Evolutionary conservation across 1,284 basidiomycete species (phyloP), one percentile per base, ranked within the genome.

Genomic region (Boletus semigastroideus): DNA sequence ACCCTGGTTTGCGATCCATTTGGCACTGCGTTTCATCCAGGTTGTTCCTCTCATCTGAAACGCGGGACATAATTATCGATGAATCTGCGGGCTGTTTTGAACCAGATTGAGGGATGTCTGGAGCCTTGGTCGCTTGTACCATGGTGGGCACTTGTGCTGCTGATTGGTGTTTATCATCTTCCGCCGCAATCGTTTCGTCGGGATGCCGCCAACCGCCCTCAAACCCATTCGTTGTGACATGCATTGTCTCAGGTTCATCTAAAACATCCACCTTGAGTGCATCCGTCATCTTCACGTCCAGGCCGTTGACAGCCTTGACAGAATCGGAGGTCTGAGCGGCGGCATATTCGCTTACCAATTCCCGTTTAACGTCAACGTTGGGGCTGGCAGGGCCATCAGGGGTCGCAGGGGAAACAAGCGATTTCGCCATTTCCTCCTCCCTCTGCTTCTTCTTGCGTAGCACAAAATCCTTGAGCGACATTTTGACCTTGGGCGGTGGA

Each of bases 381-480:
- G 66, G 67, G 42, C 67, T 69, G 5, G 44, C 55, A 41, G 46
- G 25, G 6, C 52, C 46, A 0, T 66, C 60, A 0, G 55, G 46
- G 8, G 56, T 60, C 44, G 49, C 51, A 36, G 67, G 66, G 7
- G 69, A 65, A 41, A 48, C 46, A 9, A 52, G 52, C 25, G 63
- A 59, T 56, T 66, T 69, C 34, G 64, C 64, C 57, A 61, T 62
- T 47, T 71, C 70, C 50, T 74, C 74, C 49, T 78, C 74, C 41
- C 72, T 65, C 53, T 71, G 68, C 58, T 72, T 74, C 66, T 74
- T 74, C 68, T 72, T 79, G 50, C 78, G 61, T 17, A 75, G 47
- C 19, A 70, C 74, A 53, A 79, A 81, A 49, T 80, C 79, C 45
- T 73, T 73, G 27, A 79, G 58, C 0, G 78, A 77, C 60, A 80